Evolutionary conservation across 225 moss, liverwort and hornwort genomes (phyloP).

Genomic region (Polytrichum commune): DNA sequence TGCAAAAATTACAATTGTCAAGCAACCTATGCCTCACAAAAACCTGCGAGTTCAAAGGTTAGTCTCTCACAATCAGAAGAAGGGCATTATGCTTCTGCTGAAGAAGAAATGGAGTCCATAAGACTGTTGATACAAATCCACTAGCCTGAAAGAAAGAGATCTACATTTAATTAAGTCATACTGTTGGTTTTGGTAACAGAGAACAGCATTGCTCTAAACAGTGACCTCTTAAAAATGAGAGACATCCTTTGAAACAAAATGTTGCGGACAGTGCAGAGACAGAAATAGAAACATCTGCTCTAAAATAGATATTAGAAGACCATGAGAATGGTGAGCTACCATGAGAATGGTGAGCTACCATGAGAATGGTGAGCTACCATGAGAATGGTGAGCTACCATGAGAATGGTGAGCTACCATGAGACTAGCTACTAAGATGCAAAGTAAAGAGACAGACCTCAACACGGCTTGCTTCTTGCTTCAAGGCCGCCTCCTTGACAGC

Average conservation of each 20-base stretch:
- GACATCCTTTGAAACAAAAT: neutral
- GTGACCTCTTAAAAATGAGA: neutral
- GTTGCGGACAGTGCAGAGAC: neutral
- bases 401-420: neutral
- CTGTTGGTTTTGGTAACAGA: no score
- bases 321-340: neutral
- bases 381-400: neutral
- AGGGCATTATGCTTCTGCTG: no score
- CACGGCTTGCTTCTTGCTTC: conserved; percentile 84
- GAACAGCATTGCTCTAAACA: no score
- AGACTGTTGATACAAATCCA: no score
- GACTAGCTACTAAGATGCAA: neutral
- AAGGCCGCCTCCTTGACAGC: conserved; percentile 73
- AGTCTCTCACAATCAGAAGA: no score
- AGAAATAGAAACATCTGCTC: neutral
- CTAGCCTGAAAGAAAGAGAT: no score
- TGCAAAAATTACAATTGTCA: conserved; percentile 20
- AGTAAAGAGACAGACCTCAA: conserved; percentile 47
- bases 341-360: neutral
- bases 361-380: neutral
- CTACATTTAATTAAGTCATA: no score
- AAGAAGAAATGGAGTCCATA: no score
- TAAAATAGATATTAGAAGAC: neutral
- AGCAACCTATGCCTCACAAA: no score
- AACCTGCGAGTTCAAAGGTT: no score